These are phyloP conservation scores for Anthoceros angustus DNA, from an alignment of 225 moss, liverwort and hornwort genomes.

Conservation along the genomic window DNA sequence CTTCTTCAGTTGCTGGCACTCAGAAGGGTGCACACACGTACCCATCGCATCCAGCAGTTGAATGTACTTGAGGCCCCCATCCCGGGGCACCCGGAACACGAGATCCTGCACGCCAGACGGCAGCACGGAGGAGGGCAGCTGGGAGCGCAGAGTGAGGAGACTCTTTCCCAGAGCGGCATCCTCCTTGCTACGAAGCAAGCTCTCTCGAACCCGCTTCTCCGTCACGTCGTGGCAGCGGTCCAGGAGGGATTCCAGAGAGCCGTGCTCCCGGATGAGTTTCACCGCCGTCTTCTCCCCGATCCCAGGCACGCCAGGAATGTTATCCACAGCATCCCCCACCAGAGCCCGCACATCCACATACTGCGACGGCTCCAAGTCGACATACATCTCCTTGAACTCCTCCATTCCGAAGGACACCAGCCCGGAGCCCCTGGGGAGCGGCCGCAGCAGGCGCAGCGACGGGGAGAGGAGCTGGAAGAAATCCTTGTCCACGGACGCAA, in stretches of 20 bases:
- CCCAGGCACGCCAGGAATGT: slow-evolving; percentile 35
- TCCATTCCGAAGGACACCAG: slow-evolving; percentile 32
- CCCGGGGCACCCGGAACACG: slow-evolving; percentile 24
- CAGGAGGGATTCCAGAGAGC: slow-evolving; percentile 27
- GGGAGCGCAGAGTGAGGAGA: slow-evolving; percentile 25
- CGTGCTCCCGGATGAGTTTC: slow-evolving; percentile 34
- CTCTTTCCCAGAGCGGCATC: slow-evolving; percentile 31
- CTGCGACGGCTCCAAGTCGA: slow-evolving; percentile 29
- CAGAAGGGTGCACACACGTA: slow-evolving; percentile 27
- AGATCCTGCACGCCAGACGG: slow-evolving; percentile 31
- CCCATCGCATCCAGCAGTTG: slow-evolving; percentile 41
- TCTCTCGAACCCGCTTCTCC: slow-evolving; percentile 28
- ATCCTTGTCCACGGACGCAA: slow-evolving; percentile 46
- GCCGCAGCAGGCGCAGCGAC: slow-evolving; percentile 24
- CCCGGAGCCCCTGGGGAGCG: slow-evolving; percentile 33
- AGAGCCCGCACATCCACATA: slow-evolving; percentile 35
- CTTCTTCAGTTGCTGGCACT: slow-evolving; percentile 28
- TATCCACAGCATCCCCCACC: slow-evolving; percentile 40
- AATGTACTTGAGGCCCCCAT: slow-evolving; percentile 27
- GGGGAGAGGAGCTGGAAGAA: slow-evolving; percentile 41
- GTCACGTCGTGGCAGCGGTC: slow-evolving; percentile 26
- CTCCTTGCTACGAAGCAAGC: slow-evolving; percentile 28
- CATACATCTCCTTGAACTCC: slow-evolving; percentile 39
- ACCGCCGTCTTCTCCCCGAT: slow-evolving; percentile 44
- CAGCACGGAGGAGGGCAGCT: slow-evolving; percentile 26